Base-by-base conservation (phyloP, 768 basidiomycete genomes). In the Termitomyces titanicus region DNA sequence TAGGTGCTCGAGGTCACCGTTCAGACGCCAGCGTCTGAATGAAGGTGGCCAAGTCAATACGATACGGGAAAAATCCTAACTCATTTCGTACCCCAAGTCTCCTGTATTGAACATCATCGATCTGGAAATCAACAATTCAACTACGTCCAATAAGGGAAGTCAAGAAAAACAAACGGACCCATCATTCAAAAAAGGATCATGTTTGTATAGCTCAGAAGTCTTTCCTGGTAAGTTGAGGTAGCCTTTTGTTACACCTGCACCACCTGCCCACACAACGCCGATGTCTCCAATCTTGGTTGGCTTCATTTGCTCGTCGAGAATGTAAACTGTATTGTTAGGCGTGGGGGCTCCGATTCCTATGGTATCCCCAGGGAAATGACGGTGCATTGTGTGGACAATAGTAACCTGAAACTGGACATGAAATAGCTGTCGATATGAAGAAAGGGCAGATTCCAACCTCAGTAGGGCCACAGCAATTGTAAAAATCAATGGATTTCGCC, bases 81-180 rank as follows among this genome's bases (percentile, higher is more conserved):
- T 13, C 13, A 17, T 44, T n/a, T 51, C 67, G 54, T 64, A 75
- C 76, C 72, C 81, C 25, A 85, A 71, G 62, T 84, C 83, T 1
- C 82, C 81, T 27, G 83, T 85, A 59, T 83, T 82, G 66, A 82
- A 84, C 82, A 85, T 85, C 60, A 76, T 66, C 18, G 64, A 67
- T 13, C 68, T 70, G 9, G 9, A 37, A 17, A 25, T 44, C 15
- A 31, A 53, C 47, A 34, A 50, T 20, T 44, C 15, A 54, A 40
- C 24, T 42, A 17, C 18, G 43, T 5, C 24, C 31, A 50, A 8
- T 22, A 33, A 42, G 6, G 6, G 25, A 22, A 46, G 24, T 42
- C 39, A n/a, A n/a, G 35, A 51, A 42, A 39, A 11, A 17, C 62
- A 29, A 29, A 29, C 78, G 55, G 53, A 81, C 81, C 80, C 79